These are phyloP conservation scores for Iris pallida DNA, from an alignment of 116 monocot genomes.

Conservation along the genomic window DNA sequence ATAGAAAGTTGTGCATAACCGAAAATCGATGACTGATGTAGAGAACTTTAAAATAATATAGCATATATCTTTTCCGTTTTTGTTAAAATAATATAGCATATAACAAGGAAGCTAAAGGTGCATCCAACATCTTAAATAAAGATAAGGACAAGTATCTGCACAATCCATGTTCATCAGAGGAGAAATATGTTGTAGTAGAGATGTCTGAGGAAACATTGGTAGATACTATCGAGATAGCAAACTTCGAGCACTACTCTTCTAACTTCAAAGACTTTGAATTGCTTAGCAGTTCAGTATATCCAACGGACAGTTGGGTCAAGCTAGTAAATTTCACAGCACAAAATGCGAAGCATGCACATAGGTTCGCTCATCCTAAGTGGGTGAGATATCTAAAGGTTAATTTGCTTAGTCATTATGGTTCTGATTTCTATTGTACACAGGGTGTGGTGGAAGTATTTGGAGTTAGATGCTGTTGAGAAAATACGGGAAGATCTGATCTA, in stretches of 20 bases:
- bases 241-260: constrained; percentile 98
- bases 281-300: constrained; percentile 67
- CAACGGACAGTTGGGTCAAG: constrained; percentile 74
- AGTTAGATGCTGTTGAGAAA: constrained; percentile 93
- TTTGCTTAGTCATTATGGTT: constrained; percentile 84
- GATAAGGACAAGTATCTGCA: constrained; percentile 92
- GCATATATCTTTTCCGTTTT: no score
- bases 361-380: constrained; percentile 85
- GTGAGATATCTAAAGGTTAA: constrained; percentile 83
- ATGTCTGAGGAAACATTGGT: constrained; percentile 98
- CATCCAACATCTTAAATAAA: constrained; percentile 81
- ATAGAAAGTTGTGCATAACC: no score
- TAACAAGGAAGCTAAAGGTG: constrained; percentile 98
- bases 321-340: constrained; percentile 76
- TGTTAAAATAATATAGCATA: constrained; percentile 13
- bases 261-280: constrained; percentile 90
- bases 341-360: constrained; percentile 78
- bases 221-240: constrained; percentile 70
- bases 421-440: constrained; percentile 90
- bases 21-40: no score
- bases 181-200: constrained; percentile 78
- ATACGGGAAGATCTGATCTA: constrained; percentile 92
- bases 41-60: no score
- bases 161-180: constrained; percentile 92
- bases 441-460: constrained; percentile 89